Evolutionary conservation across 495 filamentous ascomycete species (phyloP).

Genomic region (Penicillium desertorum): DNA sequence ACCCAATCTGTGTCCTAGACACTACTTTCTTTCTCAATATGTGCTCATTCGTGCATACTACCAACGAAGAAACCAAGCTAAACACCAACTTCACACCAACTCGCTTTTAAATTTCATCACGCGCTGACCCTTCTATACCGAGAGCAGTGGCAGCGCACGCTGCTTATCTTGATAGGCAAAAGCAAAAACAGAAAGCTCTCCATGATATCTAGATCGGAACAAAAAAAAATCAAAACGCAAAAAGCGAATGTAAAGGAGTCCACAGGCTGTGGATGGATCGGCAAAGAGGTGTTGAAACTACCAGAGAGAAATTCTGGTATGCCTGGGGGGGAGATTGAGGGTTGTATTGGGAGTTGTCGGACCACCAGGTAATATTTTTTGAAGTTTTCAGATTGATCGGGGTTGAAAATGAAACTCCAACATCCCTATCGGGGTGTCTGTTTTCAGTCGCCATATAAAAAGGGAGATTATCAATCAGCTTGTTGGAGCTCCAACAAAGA

Average conservation of each 20-base stretch:
- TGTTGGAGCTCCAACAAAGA: constrained; percentile 1
- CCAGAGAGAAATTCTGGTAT: constrained; percentile 11
- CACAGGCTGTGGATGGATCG: constrained; percentile 22
- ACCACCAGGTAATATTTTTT: constrained; percentile 3
- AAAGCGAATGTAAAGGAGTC: constrained; percentile 56
- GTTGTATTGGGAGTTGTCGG: constrained; percentile 3
- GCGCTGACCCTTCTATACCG: constrained; percentile 22
- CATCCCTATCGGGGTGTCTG: constrained; percentile 6
- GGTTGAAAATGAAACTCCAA: constrained; percentile 5
- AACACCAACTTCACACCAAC: constrained; percentile 23
- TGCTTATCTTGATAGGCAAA: constrained; percentile 68
- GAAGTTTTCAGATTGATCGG: constrained; percentile 9
- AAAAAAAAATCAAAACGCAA: constrained; percentile 49
- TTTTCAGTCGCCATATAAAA: constrained; percentile 1
- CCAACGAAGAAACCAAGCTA: constrained; percentile 19
- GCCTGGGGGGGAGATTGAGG: constrained; percentile 2
- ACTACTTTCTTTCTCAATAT: constrained; percentile 17
- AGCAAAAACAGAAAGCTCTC: constrained; percentile 51
- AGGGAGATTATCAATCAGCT: not conserved
- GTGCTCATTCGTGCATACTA: constrained; percentile 21
- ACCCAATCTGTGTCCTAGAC: constrained; percentile 3
- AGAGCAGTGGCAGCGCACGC: constrained; percentile 51
- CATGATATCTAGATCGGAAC: constrained; percentile 71
- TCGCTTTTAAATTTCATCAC: constrained; percentile 22
- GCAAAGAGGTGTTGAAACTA: constrained; percentile 24